A percentile compares a stretch with the other conserved stretches of the same genome.
Conservation (phyloP, 257 asterid genomes). For the Vinca minor region DNA sequence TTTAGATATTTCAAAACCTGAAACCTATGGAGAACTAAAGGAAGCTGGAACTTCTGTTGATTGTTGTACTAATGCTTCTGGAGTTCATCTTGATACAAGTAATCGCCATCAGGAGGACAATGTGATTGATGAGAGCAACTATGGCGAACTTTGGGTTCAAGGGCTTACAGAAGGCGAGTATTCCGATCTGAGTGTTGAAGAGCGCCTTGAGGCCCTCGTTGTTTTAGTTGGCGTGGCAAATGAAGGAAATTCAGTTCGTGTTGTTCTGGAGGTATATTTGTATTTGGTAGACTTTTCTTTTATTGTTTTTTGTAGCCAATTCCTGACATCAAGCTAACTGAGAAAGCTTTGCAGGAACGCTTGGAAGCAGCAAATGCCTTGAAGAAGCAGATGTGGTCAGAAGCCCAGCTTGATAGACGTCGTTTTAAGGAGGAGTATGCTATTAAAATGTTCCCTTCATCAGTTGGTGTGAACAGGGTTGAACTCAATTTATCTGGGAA, state of each 20-base stretch:
- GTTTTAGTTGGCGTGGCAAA: conserved; percentile 66
- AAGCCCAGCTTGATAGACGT: conserved; percentile 84
- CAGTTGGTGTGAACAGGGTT: conserved; percentile 22
- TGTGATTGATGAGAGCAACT: conserved; percentile 40
- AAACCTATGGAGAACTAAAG: conserved; percentile 22
- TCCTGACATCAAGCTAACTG: conserved; percentile 16
- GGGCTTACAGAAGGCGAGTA: conserved; percentile 87
- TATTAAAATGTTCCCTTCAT: conserved; percentile 35
- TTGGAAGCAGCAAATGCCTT: conserved; percentile 88
- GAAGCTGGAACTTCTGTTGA: conserved; percentile 29
- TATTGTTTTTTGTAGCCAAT: neutral
- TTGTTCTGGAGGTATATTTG: conserved; percentile 58
- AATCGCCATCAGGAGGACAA: conserved; percentile 34
- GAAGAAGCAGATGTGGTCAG: conserved; percentile 96
- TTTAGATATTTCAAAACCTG: conserved; percentile 22
- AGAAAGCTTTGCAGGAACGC: conserved; percentile 60
- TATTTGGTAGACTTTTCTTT: neutral
- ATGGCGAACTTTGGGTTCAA: conserved; percentile 71
- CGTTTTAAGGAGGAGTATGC: conserved; percentile 62
- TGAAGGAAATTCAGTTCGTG: conserved; percentile 75
- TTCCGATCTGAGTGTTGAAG: conserved; percentile 61
- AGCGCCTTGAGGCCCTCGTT: conserved; percentile 75
- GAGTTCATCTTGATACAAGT: too few species aligned
- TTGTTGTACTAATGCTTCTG: too few species aligned
- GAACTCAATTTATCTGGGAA: conserved; percentile 23